Conservation (phyloP, 805 yeast species). For the Tetrapisispora pingtungensis region DNA sequence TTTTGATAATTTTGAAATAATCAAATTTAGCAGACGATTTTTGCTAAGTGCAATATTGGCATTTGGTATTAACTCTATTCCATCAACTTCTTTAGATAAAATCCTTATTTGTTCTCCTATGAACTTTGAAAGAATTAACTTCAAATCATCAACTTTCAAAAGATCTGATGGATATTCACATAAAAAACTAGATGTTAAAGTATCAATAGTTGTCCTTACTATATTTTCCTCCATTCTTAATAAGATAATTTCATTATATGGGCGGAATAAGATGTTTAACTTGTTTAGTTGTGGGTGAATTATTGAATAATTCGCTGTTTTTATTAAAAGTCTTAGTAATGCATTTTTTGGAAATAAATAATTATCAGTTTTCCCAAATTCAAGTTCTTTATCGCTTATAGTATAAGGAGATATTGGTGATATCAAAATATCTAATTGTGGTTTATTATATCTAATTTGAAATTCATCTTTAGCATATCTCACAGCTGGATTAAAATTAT, state of each 20-base stretch:
- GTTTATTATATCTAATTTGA: constrained; percentile 3
- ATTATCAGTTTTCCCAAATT: no score
- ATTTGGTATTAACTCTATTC: constrained; percentile 16
- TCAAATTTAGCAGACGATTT: constrained; percentile 29
- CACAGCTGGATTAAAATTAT: background rate
- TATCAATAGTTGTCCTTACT: constrained; percentile 18
- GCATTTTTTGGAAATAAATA: background rate
- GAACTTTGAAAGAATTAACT: constrained; percentile 8
- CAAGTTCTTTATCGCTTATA: no score
- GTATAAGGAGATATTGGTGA: constrained; percentile 3
- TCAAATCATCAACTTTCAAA: constrained; percentile 5
- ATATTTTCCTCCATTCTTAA: constrained; percentile 18
- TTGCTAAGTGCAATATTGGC: constrained; percentile 19
- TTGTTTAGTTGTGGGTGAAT: background rate
- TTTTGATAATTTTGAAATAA: constrained; percentile 24
- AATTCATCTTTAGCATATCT: constrained; percentile 7
- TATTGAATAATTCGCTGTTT: constrained; percentile 2
- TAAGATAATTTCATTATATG: constrained; percentile 18
- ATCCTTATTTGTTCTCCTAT: constrained; percentile 19
- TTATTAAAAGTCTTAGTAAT: constrained; percentile 4
- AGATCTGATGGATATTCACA: constrained; percentile 17
- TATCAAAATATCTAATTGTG: constrained; percentile 1
- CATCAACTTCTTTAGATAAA: constrained; percentile 11
- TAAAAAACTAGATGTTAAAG: constrained; percentile 18
- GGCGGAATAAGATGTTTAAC: constrained; percentile 2